Base-by-base conservation (phyloP, 2,329 filamentous ascomycete species). In the Microthyrium microscopicum region DNA sequence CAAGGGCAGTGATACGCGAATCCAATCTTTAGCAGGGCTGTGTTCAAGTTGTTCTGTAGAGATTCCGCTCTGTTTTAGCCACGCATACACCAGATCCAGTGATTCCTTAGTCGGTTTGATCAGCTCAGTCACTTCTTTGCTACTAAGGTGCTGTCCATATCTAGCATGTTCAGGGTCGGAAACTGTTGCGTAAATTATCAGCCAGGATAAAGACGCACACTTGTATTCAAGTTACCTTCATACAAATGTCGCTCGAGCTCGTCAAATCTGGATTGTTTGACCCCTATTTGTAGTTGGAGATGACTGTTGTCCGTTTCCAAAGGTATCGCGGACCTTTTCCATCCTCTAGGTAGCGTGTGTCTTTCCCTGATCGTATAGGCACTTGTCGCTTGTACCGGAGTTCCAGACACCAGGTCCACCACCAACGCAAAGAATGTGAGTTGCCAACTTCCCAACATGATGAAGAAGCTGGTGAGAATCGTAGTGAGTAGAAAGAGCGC, bases 91-190 rank as follows among this genome's bases (percentile, higher is more conserved):
- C 3, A 56, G 56, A 18, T 56, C 46, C 8, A 61, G 61, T 12
- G 67, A 62, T 40, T 71, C 58, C 2, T 66, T 55, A 2, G 58
- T 50, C 3, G 70, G 70, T 40, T 58, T 57, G 30, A 73, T 53
- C 15, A 73, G 55, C 33, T 64, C 55, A 26, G 66, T 55, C 19
- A 74, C 62, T 43, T 77, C 62, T 20, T 73, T 61, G n/a, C 65
- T 63, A 36, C 64, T 69, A 52, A 79, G 53, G 44, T 77, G 68
- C 42, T 63, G 56, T 22, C 74, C 73, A 47, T 79, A 79, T 13
- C 54, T 57, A 2, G 58, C 51, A 42, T 73, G 62, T 18, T 57
- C 60, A 1, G 74, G 74, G 1, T 68, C 70, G 1, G 74, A 75
- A 20, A 78, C 59, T 26, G 39, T 29, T 24, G 12, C 15, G 17